Base-by-base conservation (phyloP, 2,329 filamentous ascomycete genomes). In the Cytospora schulzeri region DNA sequence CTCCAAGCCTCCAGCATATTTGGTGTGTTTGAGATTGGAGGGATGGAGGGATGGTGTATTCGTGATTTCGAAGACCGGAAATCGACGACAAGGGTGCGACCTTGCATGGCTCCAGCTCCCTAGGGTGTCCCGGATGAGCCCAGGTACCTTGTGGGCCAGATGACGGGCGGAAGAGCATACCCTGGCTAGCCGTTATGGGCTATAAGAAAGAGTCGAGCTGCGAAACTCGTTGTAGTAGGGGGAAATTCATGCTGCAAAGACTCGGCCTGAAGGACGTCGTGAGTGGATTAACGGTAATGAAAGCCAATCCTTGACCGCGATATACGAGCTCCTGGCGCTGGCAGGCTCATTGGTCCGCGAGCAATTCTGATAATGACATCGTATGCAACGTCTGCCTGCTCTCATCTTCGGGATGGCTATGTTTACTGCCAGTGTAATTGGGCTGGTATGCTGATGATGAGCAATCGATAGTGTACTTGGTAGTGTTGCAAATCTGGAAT, bases 1-100 rank as follows among this genome's bases (percentile, higher is more conserved):
- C 6, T 50, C 29, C 52, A 51, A 62, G 28, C 22, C 60, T n/a
- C 52, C 60, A 56, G 41, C 60, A 26, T 48, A 35, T 50, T 56
- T 62, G 60, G 60, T 51, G 53, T 52, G 60, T 62, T 62, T 62
- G 60, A 62, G 52, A 62, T 62, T 62, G 60, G 60, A 62, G 60
- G 60, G 38, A 56, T 62, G 60, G 60, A 56, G 60, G 60, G 38
- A 50, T 56, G 52, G 29, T 50, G 33, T 56, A 48, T 56, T 62
- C 60, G 1, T 50, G 48, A 62, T 56, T 38, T 56, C 52, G 1
- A 62, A 52, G 55, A 48, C n/a, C 28, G 41, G 60, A 35, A 35
- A 62, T 56, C 52, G 48, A 29, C 17, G 60, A 56, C 60, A 62
- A 35, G 60, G 60, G 52, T 56, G 56, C n/a, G 52, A 50, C 60